Percentiles rank a stretch among this genome's conserved stretches.
Conservation (phyloP, 2,329 filamentous ascomycete species). For the Phyllachora maydis region DNA sequence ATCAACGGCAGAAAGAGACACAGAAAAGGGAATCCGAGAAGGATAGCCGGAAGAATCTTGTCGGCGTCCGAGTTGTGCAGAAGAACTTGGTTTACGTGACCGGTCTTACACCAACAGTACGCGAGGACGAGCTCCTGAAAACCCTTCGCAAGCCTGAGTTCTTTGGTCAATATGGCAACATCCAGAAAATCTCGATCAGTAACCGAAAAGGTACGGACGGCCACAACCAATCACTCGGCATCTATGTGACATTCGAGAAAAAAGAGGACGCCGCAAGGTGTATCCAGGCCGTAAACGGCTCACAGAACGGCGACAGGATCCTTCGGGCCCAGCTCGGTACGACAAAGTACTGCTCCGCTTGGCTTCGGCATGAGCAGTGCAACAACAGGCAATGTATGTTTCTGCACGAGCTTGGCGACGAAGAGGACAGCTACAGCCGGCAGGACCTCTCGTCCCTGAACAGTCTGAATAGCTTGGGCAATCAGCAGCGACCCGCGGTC, state of each 20-base stretch:
- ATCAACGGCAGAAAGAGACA: constrained; percentile 76
- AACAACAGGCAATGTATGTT: constrained; percentile 97
- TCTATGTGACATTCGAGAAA: constrained; percentile 93
- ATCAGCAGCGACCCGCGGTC: constrained; percentile 47
- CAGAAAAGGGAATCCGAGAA: constrained; percentile 94
- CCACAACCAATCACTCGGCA: constrained; percentile 74
- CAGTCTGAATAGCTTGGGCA: constrained; percentile 61
- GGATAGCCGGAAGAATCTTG: constrained; percentile 85
- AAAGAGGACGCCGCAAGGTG: constrained; percentile 81
- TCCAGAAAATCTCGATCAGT: constrained; percentile 97
- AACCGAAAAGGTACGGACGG: constrained; percentile 64
- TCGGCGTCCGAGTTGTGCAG: constrained; percentile 87
- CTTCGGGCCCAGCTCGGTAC: constrained; percentile 68
- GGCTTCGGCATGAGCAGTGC: constrained; percentile 83
- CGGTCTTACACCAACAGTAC: constrained; percentile 74
- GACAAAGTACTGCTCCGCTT: constrained; percentile 97
- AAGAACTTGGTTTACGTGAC: constrained; percentile 99
- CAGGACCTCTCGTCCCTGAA: constrained; percentile 93
- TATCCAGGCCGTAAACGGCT: constrained; percentile 82
- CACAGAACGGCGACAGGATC: constrained; percentile 70
- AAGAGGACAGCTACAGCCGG: constrained; percentile 87
- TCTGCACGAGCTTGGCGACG: constrained; percentile 91
- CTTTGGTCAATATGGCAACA: constrained; percentile 95
- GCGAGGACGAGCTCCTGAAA: constrained; percentile 80
- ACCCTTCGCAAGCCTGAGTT: constrained; percentile 82